Evolutionary conservation across 352 stramenopile species (phyloP).

Genomic region (Globisporangium perplexum): DNA sequence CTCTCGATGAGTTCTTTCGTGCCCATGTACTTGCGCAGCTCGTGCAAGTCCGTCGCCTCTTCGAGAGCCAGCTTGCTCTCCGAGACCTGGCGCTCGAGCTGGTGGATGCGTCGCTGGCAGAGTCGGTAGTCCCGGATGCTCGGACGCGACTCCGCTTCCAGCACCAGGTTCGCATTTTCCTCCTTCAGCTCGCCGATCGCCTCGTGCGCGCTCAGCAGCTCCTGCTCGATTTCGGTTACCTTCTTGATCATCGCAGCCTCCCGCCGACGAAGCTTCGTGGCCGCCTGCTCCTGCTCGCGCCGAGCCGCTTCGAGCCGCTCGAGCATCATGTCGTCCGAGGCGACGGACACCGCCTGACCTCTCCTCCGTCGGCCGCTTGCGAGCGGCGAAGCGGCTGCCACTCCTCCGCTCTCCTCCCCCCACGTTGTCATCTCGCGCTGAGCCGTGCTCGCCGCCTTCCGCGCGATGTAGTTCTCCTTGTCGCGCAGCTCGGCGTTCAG

Average conservation of each 20-base stretch:
- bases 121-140: constrained; percentile 80
- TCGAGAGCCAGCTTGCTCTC: constrained; percentile 72
- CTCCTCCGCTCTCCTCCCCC: constrained; percentile 14
- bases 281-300: constrained; percentile 63
- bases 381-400: background rate
- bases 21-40: constrained; percentile 77
- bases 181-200: constrained; percentile 70
- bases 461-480: constrained; percentile 69
- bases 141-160: constrained; percentile 73
- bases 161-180: constrained; percentile 69
- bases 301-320: constrained; percentile 68
- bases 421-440: constrained; percentile 9
- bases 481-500: constrained; percentile 72
- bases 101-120: constrained; percentile 61
- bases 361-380: background rate
- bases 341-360: constrained; percentile 15
- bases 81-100: constrained; percentile 69
- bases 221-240: constrained; percentile 63
- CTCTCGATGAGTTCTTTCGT: constrained; percentile 76
- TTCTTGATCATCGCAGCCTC: constrained; percentile 78
- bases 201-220: constrained; percentile 55
- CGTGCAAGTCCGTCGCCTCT: constrained; percentile 68
- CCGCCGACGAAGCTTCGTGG: constrained; percentile 50
- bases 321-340: constrained; percentile 67
- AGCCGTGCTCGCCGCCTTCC: constrained; percentile 10